Evolutionary conservation across 768 basidiomycete genomes (phyloP).

Genomic region (Suillus sp.): DNA sequence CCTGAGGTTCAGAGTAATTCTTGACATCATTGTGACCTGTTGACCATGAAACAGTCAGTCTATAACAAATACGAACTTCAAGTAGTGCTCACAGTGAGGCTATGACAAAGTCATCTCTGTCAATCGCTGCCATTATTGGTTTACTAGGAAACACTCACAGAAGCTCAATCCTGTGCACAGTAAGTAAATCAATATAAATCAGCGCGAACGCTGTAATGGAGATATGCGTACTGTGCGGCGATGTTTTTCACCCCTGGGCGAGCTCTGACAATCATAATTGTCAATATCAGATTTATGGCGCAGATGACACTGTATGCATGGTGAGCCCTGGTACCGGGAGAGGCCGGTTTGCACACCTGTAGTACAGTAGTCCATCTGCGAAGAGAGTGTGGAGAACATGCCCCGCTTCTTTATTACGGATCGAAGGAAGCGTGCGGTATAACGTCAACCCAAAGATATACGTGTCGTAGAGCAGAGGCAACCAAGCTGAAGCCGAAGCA

Average conservation of each 20-base stretch:
- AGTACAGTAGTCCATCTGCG: conserved; percentile 39
- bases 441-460: conserved; percentile 37
- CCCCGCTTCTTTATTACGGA: conserved; percentile 20
- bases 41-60: conserved; percentile 8
- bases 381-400: conserved; percentile 29
- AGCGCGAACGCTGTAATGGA: background rate
- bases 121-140: conserved; percentile 37
- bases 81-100: conserved; percentile 19
- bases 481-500: conserved; percentile 42
- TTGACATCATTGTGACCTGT: conserved; percentile 67
- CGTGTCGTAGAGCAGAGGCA: conserved; percentile 44
- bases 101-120: conserved; percentile 33
- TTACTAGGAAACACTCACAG: conserved; percentile 35
- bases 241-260: conserved; percentile 36
- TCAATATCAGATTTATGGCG: conserved; percentile 38
- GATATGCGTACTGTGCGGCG: conserved; percentile 32
- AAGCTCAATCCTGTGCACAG: conserved; percentile 35
- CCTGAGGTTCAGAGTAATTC: conserved; percentile 63
- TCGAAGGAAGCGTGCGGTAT: conserved; percentile 29
- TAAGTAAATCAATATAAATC: background rate
- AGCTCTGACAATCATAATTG: conserved; percentile 41
- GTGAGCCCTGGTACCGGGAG: background rate
- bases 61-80: background rate
- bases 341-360: conserved; percentile 26
- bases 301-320: conserved; percentile 38